Conservation (phyloP, 441 rosid species). For the Croton setiger region DNA sequence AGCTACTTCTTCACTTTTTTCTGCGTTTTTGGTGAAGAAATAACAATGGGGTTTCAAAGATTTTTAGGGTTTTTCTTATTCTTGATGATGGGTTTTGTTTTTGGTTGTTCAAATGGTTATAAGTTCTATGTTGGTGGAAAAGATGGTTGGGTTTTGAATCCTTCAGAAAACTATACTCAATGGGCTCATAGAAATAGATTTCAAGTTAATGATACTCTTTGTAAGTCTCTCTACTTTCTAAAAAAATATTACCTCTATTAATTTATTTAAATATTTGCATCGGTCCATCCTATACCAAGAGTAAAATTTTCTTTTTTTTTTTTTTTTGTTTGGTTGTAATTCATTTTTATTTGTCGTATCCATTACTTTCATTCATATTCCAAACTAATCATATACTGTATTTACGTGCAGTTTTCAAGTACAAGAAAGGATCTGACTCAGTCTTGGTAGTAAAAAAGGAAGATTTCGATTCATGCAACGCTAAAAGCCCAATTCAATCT, state of each 20-base stretch:
- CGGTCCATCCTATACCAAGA: no score
- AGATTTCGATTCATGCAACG: slow-evolving; percentile 65
- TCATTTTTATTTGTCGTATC: not conserved
- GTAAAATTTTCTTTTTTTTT: not conserved
- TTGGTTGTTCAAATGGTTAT: slow-evolving; percentile 34
- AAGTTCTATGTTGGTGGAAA: slow-evolving; percentile 69
- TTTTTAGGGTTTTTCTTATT: slow-evolving; percentile 20
- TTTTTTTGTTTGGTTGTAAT: not conserved
- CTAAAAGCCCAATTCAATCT: slow-evolving; percentile 42
- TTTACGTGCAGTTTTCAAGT: slow-evolving; percentile 56
- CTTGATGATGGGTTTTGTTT: slow-evolving; percentile 17
- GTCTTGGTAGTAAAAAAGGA: slow-evolving; percentile 58
- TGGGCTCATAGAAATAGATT: slow-evolving; percentile 82
- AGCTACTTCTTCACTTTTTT: not conserved
- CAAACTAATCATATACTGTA: not conserved
- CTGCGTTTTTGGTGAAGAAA: not conserved
- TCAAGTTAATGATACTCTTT: slow-evolving; percentile 73
- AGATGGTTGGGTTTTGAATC: slow-evolving; percentile 71
- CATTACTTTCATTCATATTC: not conserved
- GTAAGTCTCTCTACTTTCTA: slow-evolving; percentile 29
- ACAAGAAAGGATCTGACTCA: slow-evolving; percentile 61
- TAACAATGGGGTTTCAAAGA: slow-evolving; percentile 29
- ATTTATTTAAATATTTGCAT: no score
- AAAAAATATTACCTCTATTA: not conserved
- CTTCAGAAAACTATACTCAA: slow-evolving; percentile 59